phyloP scores from a whole-genome alignment of 1,284 basidiomycete species.

The Agaricales sp. region DNA sequence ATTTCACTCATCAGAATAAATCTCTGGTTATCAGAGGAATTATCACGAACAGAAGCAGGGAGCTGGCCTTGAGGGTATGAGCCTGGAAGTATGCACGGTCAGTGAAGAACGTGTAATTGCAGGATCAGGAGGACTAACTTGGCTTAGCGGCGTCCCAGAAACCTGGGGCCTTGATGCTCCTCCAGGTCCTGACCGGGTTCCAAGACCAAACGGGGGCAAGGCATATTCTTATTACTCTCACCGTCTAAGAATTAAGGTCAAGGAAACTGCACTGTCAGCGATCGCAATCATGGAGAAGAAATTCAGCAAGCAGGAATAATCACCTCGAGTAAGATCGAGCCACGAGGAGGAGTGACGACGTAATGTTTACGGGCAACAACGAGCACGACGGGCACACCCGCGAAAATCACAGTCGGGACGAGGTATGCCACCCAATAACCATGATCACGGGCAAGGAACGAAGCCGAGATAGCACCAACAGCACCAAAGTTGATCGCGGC shows the following conservation, averaged over 20 bases:
- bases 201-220: constrained; percentile 23
- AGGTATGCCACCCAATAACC: constrained; percentile 38
- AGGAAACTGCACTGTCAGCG: too few relatives aligned
- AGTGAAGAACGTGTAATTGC: too few relatives aligned
- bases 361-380: constrained; percentile 30
- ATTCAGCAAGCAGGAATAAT: too few relatives aligned
- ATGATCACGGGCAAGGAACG: constrained; percentile 35
- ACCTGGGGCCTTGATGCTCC: constrained; percentile 20
- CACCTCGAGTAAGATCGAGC: constrained; percentile 39
- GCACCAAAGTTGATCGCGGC: constrained; percentile 50
- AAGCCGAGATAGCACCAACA: constrained; percentile 35
- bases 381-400: constrained; percentile 36
- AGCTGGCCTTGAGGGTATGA: neutral
- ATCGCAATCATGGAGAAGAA: too few relatives aligned
- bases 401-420: constrained; percentile 33
- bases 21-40: too few relatives aligned
- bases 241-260: constrained; percentile 12
- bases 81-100: too few relatives aligned
- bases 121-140: neutral
- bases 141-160: constrained; percentile 56
- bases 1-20: too few relatives aligned
- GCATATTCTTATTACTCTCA: constrained; percentile 25
- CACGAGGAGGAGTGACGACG: constrained; percentile 42
- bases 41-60: constrained; percentile 18
- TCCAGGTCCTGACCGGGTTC: constrained; percentile 23